Conservation (phyloP, 495 filamentous ascomycete species). For the Saxophila tyrrhenica region DNA sequence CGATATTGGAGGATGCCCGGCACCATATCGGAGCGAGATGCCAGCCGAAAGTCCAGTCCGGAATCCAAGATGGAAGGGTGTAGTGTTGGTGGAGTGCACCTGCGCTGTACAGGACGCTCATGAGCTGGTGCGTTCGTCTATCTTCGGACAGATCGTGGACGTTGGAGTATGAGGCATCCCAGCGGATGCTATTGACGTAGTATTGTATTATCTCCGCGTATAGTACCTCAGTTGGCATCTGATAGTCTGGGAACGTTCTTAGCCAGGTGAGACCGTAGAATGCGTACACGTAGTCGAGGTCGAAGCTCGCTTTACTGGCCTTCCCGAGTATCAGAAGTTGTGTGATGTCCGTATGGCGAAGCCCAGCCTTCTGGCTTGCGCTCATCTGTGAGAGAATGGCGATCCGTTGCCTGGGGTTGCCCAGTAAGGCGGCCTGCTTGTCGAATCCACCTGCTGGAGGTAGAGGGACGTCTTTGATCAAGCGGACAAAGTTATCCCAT, state of each 20-base stretch:
- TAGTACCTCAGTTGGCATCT: neutral
- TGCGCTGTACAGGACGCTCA: slow-evolving; percentile 14
- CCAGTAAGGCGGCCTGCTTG: slow-evolving; percentile 12
- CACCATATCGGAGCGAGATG: slow-evolving; percentile 13
- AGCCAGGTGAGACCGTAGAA: slow-evolving; percentile 9
- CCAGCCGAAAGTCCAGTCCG: slow-evolving; percentile 14
- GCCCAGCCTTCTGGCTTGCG: slow-evolving; percentile 4
- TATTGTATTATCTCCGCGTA: slow-evolving; percentile 4
- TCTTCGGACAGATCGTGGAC: slow-evolving; percentile 3
- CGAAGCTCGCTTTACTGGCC: slow-evolving; percentile 8
- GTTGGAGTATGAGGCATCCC: slow-evolving; percentile 5
- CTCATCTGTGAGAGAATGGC: slow-evolving; percentile 13
- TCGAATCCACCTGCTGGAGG: slow-evolving; percentile 5
- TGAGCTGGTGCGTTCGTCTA: slow-evolving; percentile 11
- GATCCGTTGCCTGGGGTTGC: slow-evolving; percentile 12
- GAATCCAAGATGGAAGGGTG: slow-evolving; percentile 9
- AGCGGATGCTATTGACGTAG: slow-evolving; percentile 11
- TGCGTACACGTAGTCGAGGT: slow-evolving; percentile 8
- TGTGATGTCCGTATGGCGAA: slow-evolving; percentile 12
- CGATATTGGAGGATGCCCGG: slow-evolving; percentile 4
- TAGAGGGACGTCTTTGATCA: slow-evolving; percentile 9
- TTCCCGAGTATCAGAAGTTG: slow-evolving; percentile 15
- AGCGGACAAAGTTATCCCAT: slow-evolving; percentile 12
- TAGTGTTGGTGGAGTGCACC: slow-evolving; percentile 9
- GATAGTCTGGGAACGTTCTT: slow-evolving; percentile 5